Conservation (phyloP, 2,329 filamentous ascomycete genomes). For the Chrysoporthe puriensis region DNA sequence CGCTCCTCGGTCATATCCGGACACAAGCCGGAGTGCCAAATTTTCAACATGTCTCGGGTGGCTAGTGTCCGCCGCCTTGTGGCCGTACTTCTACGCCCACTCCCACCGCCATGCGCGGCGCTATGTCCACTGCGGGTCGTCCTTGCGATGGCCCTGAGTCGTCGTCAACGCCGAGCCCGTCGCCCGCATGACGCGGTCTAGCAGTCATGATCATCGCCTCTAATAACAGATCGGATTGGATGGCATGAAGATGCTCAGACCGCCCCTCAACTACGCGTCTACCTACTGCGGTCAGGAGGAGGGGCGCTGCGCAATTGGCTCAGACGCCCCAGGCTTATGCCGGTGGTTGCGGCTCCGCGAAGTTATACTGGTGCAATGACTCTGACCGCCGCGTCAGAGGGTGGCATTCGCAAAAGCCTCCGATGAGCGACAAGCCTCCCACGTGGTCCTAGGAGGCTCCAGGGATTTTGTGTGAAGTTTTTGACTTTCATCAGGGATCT, state of each 20-base stretch:
- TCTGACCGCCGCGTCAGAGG: conserved; percentile 1
- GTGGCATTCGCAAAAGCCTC: background rate
- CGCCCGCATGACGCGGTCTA: background rate
- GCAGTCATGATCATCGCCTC: background rate
- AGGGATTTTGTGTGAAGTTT: background rate
- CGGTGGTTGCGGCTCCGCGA: conserved; percentile 3
- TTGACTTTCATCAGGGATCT: background rate
- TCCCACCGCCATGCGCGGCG: background rate
- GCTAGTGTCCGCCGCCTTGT: background rate
- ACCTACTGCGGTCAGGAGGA: background rate
- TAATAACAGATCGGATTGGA: background rate
- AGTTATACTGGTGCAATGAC: background rate
- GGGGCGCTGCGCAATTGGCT: background rate
- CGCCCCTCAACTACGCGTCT: background rate
- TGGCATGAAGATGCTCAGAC: background rate
- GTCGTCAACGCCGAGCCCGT: conserved; percentile 5
- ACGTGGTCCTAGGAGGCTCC: background rate
- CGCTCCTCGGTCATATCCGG: conserved; percentile 6
- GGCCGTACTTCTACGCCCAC: background rate
- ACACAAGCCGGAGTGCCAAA: background rate
- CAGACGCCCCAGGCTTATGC: background rate
- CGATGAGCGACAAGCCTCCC: background rate
- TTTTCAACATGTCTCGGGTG: background rate
- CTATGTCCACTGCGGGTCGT: conserved; percentile 6
- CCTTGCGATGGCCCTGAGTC: background rate